phyloP scores from a whole-genome alignment of 371 early-diverging fungal genomes.

The Mortierella sp. region DNA sequence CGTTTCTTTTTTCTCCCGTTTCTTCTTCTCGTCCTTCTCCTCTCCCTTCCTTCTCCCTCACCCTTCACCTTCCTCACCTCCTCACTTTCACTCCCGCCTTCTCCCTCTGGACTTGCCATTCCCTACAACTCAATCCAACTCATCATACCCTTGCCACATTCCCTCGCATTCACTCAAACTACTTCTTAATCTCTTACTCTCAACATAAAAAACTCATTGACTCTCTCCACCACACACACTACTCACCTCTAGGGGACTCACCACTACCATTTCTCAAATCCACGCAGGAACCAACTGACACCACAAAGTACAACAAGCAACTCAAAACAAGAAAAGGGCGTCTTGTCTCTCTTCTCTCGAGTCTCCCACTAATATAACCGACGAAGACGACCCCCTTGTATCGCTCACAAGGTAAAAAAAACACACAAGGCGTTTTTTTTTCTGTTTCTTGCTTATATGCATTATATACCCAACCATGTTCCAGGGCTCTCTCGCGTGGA shows the following conservation, averaged over 20 bases:
- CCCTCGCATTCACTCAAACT: no score
- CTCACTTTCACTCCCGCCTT: not conserved
- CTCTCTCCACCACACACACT: not conserved
- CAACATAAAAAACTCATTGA: not conserved
- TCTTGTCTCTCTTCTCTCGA: not conserved
- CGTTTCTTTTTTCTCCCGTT: not conserved
- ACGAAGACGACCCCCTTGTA: not conserved
- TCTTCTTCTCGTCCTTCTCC: not conserved
- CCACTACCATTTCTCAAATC: not conserved
- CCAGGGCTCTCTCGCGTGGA: constrained; percentile 5
- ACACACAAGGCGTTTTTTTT: not conserved
- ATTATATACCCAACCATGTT: not conserved
- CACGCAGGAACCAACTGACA: not conserved
- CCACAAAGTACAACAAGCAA: not conserved
- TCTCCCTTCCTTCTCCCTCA: not conserved
- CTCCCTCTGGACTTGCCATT: not conserved
- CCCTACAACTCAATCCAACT: not conserved
- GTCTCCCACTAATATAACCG: not conserved
- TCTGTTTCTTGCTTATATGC: not conserved
- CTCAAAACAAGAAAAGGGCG: not conserved
- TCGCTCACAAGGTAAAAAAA: constrained; percentile 1
- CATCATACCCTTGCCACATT: not conserved
- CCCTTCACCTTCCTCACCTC: not conserved
- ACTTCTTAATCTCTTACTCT: no score
- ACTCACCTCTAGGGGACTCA: not conserved